Base-by-base conservation (phyloP, 306 rosid species). In the Inga leiocalycina region DNA sequence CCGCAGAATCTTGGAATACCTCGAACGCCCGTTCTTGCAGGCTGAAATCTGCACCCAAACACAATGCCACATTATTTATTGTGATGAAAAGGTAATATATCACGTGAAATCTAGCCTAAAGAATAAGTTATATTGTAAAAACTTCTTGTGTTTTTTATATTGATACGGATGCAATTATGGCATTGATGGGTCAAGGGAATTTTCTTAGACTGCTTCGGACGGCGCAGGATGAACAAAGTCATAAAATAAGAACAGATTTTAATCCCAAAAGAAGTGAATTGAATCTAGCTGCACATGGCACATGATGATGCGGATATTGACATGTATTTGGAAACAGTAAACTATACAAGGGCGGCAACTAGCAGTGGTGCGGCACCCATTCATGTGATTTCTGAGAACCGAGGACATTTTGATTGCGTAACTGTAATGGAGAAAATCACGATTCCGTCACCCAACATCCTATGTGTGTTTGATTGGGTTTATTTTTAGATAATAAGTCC, bases 1-100 rank as follows among this genome's bases (percentile, higher is more conserved):
- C 78, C 87, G 88, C 66, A 82, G 93, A 81, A 89, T 87, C 94
- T 94, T 94, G 15, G 86, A 91, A 80, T 91, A 91, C 85, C 97
- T 87, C 3, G 92, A 92, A 85, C 90, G 91, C 85, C 94, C 94
- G 37, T 88, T 90, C 83, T 94, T 94, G 86, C 94, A 91, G 81
- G 97, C 98, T 11, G 99, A 90, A 84, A 96, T 89, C 99, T 94
- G 98, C 87, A 76, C 3, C 79, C 22, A 88, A 67, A 39, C 3
- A 80, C 10, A 39, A 79, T 41, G 37, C 71, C 30, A 22, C 16
- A 45, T 45, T 45, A 45, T 39, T 39, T 39, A 39, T 39, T 39
- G 43, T 39, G 52, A 48, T 13, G 52, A 12, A 48, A 48, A 48
- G 3, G 5, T 48, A 48, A 48, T 48, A 12, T 46, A 46, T 46